Base-by-base conservation (phyloP, 1,284 basidiomycete species). In the Cutaneotrichosporon mucoides region DNA sequence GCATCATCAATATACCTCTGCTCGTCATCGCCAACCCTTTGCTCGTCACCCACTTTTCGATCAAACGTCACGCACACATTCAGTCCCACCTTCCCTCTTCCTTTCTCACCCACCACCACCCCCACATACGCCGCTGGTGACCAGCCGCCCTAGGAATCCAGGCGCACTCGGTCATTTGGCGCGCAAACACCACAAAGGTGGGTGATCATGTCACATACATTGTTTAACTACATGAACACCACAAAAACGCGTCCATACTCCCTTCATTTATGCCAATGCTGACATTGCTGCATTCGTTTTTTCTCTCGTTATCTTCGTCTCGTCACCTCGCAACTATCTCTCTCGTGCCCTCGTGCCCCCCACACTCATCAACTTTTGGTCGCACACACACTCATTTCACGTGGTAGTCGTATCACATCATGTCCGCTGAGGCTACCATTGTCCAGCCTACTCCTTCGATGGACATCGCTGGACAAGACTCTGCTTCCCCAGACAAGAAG, bases 151-250 rank as follows among this genome's bases (percentile, higher is more conserved):
- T 38, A 34, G 38, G 38, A 42, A 33, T 40, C 50, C 50, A 52
- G 50, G 50, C 50, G 56, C 37, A 52, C 33, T 50, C 38, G 56
- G 56, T 57, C 56, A 53, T 57, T 41, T 50, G 51, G 50, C 46
- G 56, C 57, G 36, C 16, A 36, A 54, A 36, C 55, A 37, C 42
- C 37, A 54, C 24, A 53, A 59, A 59, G 58, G 58, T 59, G 58
- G 48, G 58, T 59, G 58, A 54, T 53, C 57, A 59, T 59, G 57
- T 46, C 57, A 56, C 57, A 55, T 48, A 47, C 49, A 59, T 59
- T 53, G 33, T 9, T 40, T 40, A 8, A 40, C 38, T 40, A 24
- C 53, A 59, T 59, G 53, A 52, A 24, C 44, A 45, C 48, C 45
- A 35, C 15, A 16, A 36, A 51, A 24, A 24, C 12, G 24, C 41